Base-by-base conservation (phyloP, 305 asterid species). In the Lippia alba region DNA sequence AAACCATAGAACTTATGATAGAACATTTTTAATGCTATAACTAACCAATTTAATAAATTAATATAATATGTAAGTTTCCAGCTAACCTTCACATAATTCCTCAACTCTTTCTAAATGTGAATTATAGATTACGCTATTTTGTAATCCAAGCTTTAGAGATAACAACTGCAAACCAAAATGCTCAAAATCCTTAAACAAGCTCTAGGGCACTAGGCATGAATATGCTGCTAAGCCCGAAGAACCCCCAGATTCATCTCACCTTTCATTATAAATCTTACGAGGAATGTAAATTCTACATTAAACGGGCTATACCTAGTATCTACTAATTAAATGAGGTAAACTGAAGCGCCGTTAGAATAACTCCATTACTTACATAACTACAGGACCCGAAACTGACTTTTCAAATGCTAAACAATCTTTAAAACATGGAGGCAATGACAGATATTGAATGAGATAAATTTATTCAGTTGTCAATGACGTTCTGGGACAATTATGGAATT, bases 401-500 rank as follows among this genome's bases (percentile, higher is more conserved):
- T 39, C 53, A 66, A 39, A 30, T 19, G 16, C 10, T 12, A 55
- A 67, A 55, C 11, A 67, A 55, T 67, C 41, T 17, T 49, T 58
- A 24, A 57, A 2, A 48, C 9, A 72, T 8, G 36, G 44, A 0
- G 6, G 36, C 32, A 55, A 30, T 9, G 36, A 64, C 46, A 55
- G 16, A 45, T 17, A 30, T 60, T 49, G 70, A 72, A 63, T 39
- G 41, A 12, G 12, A 24, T 24, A 14, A 44, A 19, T 16, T 19
- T 14, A 58, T 65, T 72, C 65, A 56, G 53, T 66, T 56, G 44
- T 39, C 61, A 14, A 63, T 18, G 11, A 20, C 39, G 11, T 55
- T 4, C 9, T 9, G 60, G 11, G 60, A 20, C 39, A 20, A 55
- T 20, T 20, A 24, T 55, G 39, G 36, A 11, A 24, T 55, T 20